Base-by-base conservation (phyloP, 495 filamentous ascomycete species). In the Parmelia sp. region DNA sequence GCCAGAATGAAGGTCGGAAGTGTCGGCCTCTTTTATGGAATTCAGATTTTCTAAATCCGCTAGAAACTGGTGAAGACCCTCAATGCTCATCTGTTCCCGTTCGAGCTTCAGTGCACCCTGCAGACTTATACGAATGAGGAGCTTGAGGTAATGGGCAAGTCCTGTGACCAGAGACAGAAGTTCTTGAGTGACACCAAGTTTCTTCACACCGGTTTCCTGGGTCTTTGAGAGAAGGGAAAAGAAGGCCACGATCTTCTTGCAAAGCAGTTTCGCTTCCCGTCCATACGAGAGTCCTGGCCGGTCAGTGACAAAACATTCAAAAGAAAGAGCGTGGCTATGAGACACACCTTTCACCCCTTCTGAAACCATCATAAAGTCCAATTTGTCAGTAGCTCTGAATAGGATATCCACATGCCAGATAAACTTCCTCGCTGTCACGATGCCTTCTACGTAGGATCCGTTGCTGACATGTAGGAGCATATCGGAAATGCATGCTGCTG, bases 381-480 rank as follows among this genome's bases (percentile, higher is more conserved):
- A 80, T 66, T 86, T 84, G 74, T 97, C 95, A 17, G 91, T 90
- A 25, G 92, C 90, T 10, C 80, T 82, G 77, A 99, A 99, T 37
- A 99, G 81, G 44, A 97, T 84, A 66, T 97, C 92, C 44, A 97
- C 92, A 73, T 97, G 92, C 70, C 88, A 87, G 68, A 99, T 99
- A 74, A 99, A 99, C 67, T 88, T 87, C 76, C 92, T 95, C n/a
- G 95, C 95, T 47, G 96, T 89, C 68, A 96, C 82, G 55, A 99
- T 92, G 19, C 95, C 94, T 73, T 97, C 92, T 60, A 96, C 79
- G 75, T 96, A 97, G 17, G 90, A 91, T 10, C 94, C 95, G 74
- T 99, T 99, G 80, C 95, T 97, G 53, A 99, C 95, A 74, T 99
- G 92, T 55, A 99, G 82, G 35, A 99, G 88, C 95, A 99, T 99